phyloP scores from a whole-genome alignment of 345 rosid genomes.

The Abelmoschus esculentus region DNA sequence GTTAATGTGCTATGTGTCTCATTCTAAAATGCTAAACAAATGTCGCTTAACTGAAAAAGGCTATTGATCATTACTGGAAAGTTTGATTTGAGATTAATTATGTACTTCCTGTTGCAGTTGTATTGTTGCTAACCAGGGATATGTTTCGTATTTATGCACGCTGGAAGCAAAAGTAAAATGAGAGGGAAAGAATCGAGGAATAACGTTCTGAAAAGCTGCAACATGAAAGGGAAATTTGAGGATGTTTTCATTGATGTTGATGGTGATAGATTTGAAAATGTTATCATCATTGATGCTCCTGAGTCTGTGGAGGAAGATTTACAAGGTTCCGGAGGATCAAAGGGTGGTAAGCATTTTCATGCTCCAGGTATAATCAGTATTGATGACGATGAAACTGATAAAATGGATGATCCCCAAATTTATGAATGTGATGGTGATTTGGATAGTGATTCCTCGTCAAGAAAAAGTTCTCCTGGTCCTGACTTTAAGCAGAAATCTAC shows the following conservation, averaged over 20 bases:
- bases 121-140: neutral
- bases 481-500: slow-evolving; percentile 16
- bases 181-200: slow-evolving; percentile 36
- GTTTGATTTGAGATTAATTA: neutral
- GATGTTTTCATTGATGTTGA: slow-evolving; percentile 63
- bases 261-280: slow-evolving; percentile 40
- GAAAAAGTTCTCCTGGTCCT: slow-evolving; percentile 26
- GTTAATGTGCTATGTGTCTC: neutral
- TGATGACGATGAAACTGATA: slow-evolving; percentile 36
- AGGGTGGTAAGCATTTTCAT: slow-evolving; percentile 25
- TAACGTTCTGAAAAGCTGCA: slow-evolving; percentile 27
- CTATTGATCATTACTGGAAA: neutral
- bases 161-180: slow-evolving; percentile 18
- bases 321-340: slow-evolving; percentile 26
- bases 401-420: slow-evolving; percentile 15
- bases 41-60: neutral
- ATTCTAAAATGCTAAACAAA: neutral
- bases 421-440: slow-evolving; percentile 19
- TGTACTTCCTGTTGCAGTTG: neutral
- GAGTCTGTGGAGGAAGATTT: slow-evolving; percentile 35
- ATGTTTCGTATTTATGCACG: neutral
- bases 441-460: slow-evolving; percentile 34
- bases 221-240: slow-evolving; percentile 27
- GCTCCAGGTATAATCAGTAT: slow-evolving; percentile 43
- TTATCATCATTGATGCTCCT: slow-evolving; percentile 51